Percentiles rank a stretch among this genome's conserved stretches.
phyloP scores from a whole-genome alignment of 2,329 filamentous ascomycete species.

The Botrytis fabae region DNA sequence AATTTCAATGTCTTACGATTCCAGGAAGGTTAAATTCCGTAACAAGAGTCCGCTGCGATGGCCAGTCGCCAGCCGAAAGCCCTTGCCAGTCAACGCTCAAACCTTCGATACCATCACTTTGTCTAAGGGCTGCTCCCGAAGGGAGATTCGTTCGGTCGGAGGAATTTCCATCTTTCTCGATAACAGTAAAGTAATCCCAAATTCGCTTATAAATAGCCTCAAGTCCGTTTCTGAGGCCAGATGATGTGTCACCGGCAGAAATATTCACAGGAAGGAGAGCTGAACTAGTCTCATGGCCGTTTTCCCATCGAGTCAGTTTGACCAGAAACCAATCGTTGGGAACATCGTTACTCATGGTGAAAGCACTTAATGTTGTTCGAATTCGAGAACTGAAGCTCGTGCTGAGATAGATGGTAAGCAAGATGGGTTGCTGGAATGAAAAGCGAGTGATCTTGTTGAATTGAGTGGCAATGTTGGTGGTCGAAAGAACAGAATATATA shows the following conservation, averaged over 20 bases:
- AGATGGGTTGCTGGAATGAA: neutral
- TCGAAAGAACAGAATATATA: slow-evolving; percentile 1
- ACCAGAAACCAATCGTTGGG: neutral
- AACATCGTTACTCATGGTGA: neutral
- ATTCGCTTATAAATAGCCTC: neutral
- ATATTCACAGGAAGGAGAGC: neutral
- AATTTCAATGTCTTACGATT: neutral
- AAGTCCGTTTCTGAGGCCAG: neutral
- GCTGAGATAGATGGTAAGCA: neutral
- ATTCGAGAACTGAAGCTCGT: neutral
- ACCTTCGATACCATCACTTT: slow-evolving; percentile 7
- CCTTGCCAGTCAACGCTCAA: slow-evolving; percentile 11
- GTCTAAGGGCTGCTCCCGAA: neutral
- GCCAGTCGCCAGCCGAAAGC: neutral
- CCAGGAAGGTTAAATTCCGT: neutral
- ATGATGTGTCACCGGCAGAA: neutral
- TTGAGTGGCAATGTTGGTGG: neutral
- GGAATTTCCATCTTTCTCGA: neutral
- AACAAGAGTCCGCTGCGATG: neutral
- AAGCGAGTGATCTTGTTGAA: neutral
- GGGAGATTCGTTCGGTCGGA: slow-evolving; percentile 1
- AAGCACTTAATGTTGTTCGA: neutral
- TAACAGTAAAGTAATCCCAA: neutral
- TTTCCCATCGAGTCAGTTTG: slow-evolving; percentile 4
- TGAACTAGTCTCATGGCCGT: neutral